Evolutionary conservation across 768 basidiomycete species (phyloP).

Genomic region (Trametes villosa): DNA sequence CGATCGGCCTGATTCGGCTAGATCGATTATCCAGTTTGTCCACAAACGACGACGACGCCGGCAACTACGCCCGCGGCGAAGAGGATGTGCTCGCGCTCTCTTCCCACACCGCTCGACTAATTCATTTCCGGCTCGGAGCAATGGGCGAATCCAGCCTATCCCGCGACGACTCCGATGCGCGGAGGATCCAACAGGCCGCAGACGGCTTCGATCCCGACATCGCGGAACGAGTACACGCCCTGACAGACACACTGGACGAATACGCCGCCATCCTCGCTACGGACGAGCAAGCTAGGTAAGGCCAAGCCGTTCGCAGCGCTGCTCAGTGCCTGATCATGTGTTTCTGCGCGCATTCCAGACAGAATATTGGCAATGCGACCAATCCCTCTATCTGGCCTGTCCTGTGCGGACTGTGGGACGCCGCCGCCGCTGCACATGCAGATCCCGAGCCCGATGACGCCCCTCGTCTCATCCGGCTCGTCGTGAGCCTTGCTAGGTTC

Average conservation of each 20-base stretch:
- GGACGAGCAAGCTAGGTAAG: conserved; percentile 43
- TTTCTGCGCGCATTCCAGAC: conserved; percentile 31
- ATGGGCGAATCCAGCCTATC: neutral
- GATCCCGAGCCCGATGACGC: conserved; percentile 51
- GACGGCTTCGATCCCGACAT: conserved; percentile 42
- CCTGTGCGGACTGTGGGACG: conserved; percentile 59
- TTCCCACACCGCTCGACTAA: neutral
- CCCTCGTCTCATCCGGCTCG: conserved; percentile 30
- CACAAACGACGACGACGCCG: neutral
- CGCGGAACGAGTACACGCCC: conserved; percentile 21
- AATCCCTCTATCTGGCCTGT: conserved; percentile 57
- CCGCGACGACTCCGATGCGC: neutral
- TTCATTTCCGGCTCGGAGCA: neutral
- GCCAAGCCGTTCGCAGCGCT: neutral
- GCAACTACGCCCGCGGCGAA: neutral
- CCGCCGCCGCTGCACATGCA: conserved; percentile 33
- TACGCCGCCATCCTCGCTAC: conserved; percentile 56
- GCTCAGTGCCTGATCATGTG: conserved; percentile 4
- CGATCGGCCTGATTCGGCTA: neutral
- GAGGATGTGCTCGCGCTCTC: neutral
- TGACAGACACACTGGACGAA: conserved; percentile 50
- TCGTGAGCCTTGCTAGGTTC: conserved; percentile 60
- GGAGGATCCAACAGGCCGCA: conserved; percentile 48
- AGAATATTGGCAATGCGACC: conserved; percentile 37
- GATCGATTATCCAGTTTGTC: neutral